Conservation (phyloP, 345 rosid genomes). For the Salix arbutifolia region DNA sequence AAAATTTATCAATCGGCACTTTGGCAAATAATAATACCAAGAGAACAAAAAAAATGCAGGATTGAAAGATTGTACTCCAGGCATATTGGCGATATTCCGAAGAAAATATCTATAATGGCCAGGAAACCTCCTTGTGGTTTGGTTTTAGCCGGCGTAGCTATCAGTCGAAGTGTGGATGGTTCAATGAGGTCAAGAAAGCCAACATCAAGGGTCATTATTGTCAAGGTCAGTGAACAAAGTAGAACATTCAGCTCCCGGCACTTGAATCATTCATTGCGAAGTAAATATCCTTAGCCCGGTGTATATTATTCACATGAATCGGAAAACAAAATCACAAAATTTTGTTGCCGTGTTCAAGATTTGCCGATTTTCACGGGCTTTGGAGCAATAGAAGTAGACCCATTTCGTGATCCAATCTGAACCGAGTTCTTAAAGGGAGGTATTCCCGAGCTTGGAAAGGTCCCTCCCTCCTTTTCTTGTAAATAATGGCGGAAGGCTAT, state of each 20-base stretch:
- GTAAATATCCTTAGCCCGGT: background rate
- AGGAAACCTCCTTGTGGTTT: background rate
- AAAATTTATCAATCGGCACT: background rate
- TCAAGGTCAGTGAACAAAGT: background rate
- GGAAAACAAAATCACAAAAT: background rate
- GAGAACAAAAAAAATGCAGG: background rate
- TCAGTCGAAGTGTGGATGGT: background rate
- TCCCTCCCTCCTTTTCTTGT: background rate
- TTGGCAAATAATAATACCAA: background rate
- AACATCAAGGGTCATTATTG: background rate
- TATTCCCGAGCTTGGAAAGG: background rate
- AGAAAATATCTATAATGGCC: background rate
- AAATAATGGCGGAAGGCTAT: background rate
- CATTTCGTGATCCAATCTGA: background rate
- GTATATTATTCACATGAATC: background rate
- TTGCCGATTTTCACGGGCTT: background rate
- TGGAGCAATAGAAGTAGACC: background rate
- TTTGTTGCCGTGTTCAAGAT: background rate
- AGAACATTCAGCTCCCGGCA: background rate
- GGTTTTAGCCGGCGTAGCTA: background rate
- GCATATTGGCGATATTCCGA: background rate
- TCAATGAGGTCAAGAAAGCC: background rate
- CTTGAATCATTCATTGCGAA: background rate
- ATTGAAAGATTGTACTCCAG: background rate
- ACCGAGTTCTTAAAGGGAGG: background rate